Base-by-base conservation (phyloP, 192 early-diverging fungal genomes). In the Nowakowskiella sp. region DNA sequence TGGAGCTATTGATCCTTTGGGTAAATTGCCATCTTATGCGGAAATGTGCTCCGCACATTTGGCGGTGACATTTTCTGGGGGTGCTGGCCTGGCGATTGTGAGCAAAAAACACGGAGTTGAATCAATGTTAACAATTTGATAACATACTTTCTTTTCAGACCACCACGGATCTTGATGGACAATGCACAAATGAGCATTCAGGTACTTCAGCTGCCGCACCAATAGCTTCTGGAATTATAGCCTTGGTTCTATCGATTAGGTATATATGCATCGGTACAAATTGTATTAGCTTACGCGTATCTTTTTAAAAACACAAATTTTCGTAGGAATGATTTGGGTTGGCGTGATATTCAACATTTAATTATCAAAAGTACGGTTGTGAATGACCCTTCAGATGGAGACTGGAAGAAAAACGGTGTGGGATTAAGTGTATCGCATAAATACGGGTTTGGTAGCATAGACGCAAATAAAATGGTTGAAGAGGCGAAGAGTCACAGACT, bases 171-270 rank as follows among this genome's bases (percentile, higher is more conserved):
- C 85, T 22, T 84, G 89, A 52, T 21, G 87, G 86, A 1, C 71
- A 31, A 57, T 91, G 86, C 61, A 80, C 85, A 1, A 59, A 61
- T 49, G 66, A 69, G 21, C 88, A 90, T 54, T 80, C 83, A 29
- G 89, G 89, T 4, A 91, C 89, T 8, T 87, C 85, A 10, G 89
- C 88, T 4, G 89, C 89, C 13, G 89, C 89, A 0, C 88, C 89
- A 2, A 61, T 91, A 34, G 89, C 80, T 6, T 76, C 89, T 0
- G 89, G 88, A 13, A 77, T 89, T 9, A 78, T 85, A 57, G 83
- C 89, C 2, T 71, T 91, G 21, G 85, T 82, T 0, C 63, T 91
- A 23, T 64, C 62, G 9, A 27, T 51, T 46, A 60, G 58, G 58
- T 60, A 42, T 3, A 5, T 31, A 24, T 60, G 51, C 31, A 13